phyloP scores from a whole-genome alignment of 306 rosid species.

The Malus sylvestris region DNA sequence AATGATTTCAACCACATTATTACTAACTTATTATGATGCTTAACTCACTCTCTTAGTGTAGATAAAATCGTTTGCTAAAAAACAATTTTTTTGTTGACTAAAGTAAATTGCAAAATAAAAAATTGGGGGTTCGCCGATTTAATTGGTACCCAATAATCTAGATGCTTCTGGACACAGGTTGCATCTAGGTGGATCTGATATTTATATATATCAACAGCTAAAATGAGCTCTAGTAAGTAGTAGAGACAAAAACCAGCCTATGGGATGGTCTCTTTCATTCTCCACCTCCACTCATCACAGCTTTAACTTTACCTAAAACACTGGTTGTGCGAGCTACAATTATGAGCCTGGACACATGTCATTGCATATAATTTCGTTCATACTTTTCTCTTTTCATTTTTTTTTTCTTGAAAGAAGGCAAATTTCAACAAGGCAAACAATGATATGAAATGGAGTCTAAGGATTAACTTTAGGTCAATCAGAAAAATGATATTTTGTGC shows the following conservation, averaged over 20 bases:
- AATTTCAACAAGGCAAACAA: background rate
- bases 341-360: background rate
- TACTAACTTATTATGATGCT: too few species aligned
- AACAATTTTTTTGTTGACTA: too few species aligned
- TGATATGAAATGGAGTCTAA: background rate
- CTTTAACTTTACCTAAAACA: background rate
- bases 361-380: background rate
- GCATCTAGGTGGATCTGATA: background rate
- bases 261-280: background rate
- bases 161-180: background rate
- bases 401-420: background rate
- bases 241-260: background rate
- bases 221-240: background rate
- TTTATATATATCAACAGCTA: background rate
- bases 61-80: too few species aligned
- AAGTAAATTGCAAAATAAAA: too few species aligned
- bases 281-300: background rate
- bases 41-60: accelerated
- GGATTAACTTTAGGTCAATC: slow-evolving; percentile 6
- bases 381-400: background rate
- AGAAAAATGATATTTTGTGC: background rate
- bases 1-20: too few species aligned
- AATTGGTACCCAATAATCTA: background rate
- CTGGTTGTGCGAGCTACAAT: background rate
- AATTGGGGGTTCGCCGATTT: background rate